phyloP scores from a whole-genome alignment of 1,139 yeast genomes.

The Yamadazyma atmosphaerica region DNA sequence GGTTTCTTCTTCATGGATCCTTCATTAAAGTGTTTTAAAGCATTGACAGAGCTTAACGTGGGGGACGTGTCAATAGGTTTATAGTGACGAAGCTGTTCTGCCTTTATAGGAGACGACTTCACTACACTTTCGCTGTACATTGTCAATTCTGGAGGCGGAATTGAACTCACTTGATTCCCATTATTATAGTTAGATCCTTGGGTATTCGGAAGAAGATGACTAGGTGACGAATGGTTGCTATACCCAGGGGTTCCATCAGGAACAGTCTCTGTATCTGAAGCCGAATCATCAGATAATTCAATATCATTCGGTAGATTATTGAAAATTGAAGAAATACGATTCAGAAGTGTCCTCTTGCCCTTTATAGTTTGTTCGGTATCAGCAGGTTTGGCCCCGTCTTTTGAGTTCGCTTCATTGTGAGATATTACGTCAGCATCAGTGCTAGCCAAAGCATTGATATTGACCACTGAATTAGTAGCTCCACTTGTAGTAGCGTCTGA shows the following conservation, averaged over 20 bases:
- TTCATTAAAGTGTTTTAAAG: slow-evolving; percentile 26
- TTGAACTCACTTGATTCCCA: background rate
- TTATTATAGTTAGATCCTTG: background rate
- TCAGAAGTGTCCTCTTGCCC: slow-evolving; percentile 20
- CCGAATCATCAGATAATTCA: slow-evolving; percentile 50
- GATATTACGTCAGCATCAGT: slow-evolving; percentile 16
- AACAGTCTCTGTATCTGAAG: slow-evolving; percentile 43
- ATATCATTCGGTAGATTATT: slow-evolving; percentile 51
- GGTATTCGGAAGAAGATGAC: slow-evolving; percentile 5
- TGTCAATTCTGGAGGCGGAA: slow-evolving; percentile 22
- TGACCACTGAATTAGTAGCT: slow-evolving; percentile 33
- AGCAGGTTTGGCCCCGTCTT: no score
- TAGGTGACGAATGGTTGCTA: slow-evolving; percentile 15
- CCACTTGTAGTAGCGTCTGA: slow-evolving; percentile 20
- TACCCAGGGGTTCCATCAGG: slow-evolving; percentile 6
- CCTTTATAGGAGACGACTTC: slow-evolving; percentile 32
- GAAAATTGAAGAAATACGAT: slow-evolving; percentile 40
- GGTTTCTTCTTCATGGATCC: slow-evolving; percentile 25
- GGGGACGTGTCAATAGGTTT: slow-evolving; percentile 19
- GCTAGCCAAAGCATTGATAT: slow-evolving; percentile 32
- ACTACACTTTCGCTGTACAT: slow-evolving; percentile 31
- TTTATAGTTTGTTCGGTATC: no score
- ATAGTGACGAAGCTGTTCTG: slow-evolving; percentile 18
- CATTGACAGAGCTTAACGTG: slow-evolving; percentile 46
- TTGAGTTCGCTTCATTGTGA: background rate